Conservation (phyloP, 1,284 basidiomycete species). For the Trametes pubescens region DNA sequence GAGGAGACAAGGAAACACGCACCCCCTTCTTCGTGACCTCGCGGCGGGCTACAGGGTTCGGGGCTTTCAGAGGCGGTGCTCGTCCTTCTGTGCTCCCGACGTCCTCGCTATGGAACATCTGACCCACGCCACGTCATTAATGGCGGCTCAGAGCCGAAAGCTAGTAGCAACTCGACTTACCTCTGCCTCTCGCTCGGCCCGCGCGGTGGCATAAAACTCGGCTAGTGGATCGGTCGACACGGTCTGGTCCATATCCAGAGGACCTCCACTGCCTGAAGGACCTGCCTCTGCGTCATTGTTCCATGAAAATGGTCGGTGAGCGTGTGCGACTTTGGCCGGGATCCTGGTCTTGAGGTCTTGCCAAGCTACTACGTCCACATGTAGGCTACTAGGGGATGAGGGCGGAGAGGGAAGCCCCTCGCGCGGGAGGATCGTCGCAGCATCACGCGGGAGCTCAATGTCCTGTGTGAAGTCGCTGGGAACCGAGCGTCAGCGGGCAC, state of each 20-base stretch:
- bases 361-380: not conserved
- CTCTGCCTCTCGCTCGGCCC: conserved; percentile 52
- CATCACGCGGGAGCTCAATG: conserved; percentile 14
- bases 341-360: not conserved
- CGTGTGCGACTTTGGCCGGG: conserved; percentile 3
- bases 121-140: conserved; percentile 20
- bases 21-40: conserved; percentile 28
- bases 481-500: conserved; percentile 21
- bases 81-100: conserved; percentile 14
- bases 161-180: conserved; percentile 41
- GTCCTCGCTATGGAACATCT: conserved; percentile 22
- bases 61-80: conserved; percentile 1
- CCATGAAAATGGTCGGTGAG: conserved; percentile 3
- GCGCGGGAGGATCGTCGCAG: conserved; percentile 21
- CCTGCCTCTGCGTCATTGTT: not conserved
- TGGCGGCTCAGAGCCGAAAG: not conserved
- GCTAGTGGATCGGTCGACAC: conserved; percentile 61
- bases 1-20: not conserved
- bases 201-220: conserved; percentile 66
- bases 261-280: not conserved
- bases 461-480: conserved; percentile 37
- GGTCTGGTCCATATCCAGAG: not conserved
- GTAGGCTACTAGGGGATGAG: conserved; percentile 11
- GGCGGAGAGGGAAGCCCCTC: conserved; percentile 25
- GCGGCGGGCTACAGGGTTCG: conserved; percentile 5